Percentiles rank a stretch among this genome's conserved stretches.
Conservation (phyloP, 2,329 filamentous ascomycete species). For the Exophiala viscosa region DNA sequence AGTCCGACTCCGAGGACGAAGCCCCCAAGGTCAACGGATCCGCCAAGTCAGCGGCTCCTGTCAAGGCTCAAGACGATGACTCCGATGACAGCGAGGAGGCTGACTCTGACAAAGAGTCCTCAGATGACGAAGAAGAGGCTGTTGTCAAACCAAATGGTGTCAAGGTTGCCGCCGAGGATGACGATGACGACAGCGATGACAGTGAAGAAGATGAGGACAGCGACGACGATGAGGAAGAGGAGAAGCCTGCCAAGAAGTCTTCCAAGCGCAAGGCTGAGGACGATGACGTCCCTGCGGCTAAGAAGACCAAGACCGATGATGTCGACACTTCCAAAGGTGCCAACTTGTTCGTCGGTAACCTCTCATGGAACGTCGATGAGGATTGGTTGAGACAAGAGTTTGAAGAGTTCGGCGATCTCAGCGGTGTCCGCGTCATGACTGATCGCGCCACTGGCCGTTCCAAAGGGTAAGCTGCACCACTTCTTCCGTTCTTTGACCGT, state of each 20-base stretch:
- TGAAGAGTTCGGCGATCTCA: conserved; percentile 70
- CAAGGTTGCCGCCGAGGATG: conserved; percentile 16
- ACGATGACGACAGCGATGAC: conserved; percentile 31
- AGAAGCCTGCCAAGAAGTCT: conserved; percentile 27
- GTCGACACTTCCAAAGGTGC: conserved; percentile 44
- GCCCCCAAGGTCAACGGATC: conserved; percentile 21
- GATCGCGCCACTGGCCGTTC: conserved; percentile 77
- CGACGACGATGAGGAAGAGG: conserved; percentile 31
- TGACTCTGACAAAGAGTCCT: conserved; percentile 22
- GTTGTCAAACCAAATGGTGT: conserved; percentile 14
- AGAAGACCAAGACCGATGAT: conserved; percentile 54
- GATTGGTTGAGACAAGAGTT: conserved; percentile 77
- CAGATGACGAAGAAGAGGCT: conserved; percentile 32
- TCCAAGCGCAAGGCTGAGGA: conserved; percentile 49
- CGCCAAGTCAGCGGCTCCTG: conserved; percentile 18
- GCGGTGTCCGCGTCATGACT: conserved; percentile 73
- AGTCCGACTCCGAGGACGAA: conserved; percentile 28
- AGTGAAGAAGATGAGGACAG: conserved; percentile 2
- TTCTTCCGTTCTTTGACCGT: conserved; percentile 8
- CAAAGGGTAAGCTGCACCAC: conserved; percentile 59
- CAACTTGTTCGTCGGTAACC: conserved; percentile 84
- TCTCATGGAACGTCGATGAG: conserved; percentile 89
- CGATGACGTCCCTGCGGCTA: conserved; percentile 40
- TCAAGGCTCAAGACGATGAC: conserved; percentile 17
- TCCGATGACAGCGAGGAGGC: conserved; percentile 19